phyloP scores from a whole-genome alignment of 805 yeast genomes.

The Metschnikowia cerradonensis region DNA sequence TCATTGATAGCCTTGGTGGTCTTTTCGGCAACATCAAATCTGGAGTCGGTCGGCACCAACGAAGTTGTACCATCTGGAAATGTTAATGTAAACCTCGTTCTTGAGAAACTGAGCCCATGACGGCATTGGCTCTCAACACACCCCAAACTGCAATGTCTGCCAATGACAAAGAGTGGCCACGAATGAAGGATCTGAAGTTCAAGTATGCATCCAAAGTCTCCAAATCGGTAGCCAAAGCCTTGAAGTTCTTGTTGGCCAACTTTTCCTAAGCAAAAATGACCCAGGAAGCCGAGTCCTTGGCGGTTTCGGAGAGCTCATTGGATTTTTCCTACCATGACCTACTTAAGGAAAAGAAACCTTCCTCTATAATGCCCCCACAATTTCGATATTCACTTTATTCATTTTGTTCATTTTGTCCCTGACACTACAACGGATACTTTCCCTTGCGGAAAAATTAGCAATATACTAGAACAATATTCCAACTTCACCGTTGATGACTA shows the following conservation, averaged over 20 bases:
- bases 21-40: slow-evolving; percentile 65
- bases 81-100: slow-evolving; percentile 76
- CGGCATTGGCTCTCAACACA: slow-evolving; percentile 85
- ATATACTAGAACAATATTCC: no score
- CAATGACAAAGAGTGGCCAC: slow-evolving; percentile 61
- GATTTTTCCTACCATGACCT: no score
- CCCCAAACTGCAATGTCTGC: slow-evolving; percentile 95
- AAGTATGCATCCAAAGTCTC: slow-evolving; percentile 79
- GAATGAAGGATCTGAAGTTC: slow-evolving; percentile 76
- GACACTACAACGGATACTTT: no score
- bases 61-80: slow-evolving; percentile 89
- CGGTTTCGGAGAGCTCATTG: slow-evolving; percentile 18
- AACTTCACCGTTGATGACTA: no score
- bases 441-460: no score
- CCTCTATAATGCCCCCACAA: no score
- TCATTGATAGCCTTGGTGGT: slow-evolving; percentile 69
- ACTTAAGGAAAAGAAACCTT: no score
- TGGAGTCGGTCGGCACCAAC: slow-evolving; percentile 49
- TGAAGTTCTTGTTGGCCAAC: slow-evolving; percentile 80
- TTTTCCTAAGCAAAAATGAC: slow-evolving; percentile 61
- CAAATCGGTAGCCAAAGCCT: slow-evolving; percentile 70
- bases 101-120: slow-evolving; percentile 86
- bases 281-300: slow-evolving; percentile 48
- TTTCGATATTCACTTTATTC: no score
- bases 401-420: no score